phyloP scores from a whole-genome alignment of 495 filamentous ascomycete species.

The Tetracladium marchalianum region DNA sequence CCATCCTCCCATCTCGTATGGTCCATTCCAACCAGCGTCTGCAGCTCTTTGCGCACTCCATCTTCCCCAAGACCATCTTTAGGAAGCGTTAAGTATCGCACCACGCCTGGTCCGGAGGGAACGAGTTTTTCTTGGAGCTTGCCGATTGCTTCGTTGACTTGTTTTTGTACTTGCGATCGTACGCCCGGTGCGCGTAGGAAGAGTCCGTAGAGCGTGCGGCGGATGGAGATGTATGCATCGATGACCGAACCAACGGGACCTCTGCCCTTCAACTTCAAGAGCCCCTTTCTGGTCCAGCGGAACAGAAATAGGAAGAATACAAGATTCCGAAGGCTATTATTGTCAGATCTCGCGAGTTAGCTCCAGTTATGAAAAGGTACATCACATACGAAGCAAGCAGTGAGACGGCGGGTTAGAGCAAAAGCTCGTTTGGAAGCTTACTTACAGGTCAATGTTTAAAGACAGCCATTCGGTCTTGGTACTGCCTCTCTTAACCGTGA shows the following conservation, averaged over 20 bases:
- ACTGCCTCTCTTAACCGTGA: conserved; percentile 43
- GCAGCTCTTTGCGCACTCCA: conserved; percentile 69
- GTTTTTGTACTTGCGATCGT: conserved; percentile 67
- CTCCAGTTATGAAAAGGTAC: too few species aligned
- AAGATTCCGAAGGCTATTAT: conserved; percentile 69
- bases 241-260: conserved; percentile 71
- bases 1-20: conserved; percentile 97
- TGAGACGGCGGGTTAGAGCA: neutral
- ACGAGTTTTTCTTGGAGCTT: conserved; percentile 79
- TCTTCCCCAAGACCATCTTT: conserved; percentile 79
- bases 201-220: conserved; percentile 66
- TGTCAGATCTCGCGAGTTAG: neutral
- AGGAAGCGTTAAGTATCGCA: conserved; percentile 66
- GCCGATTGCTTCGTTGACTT: conserved; percentile 62
- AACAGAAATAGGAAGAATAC: conserved; percentile 86
- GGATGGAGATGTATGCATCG: conserved; percentile 58
- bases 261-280: conserved; percentile 78
- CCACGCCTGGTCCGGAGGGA: conserved; percentile 58
- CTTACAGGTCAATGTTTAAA: conserved; percentile 77
- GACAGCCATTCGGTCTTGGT: conserved; percentile 47
- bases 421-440: conserved; percentile 32
- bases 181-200: conserved; percentile 83
- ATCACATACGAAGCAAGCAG: neutral
- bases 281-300: conserved; percentile 70
- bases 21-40: conserved; percentile 70